phyloP scores from a whole-genome alignment of 2,329 filamentous ascomycete genomes.

The Biscogniauxia mediterranea region DNA sequence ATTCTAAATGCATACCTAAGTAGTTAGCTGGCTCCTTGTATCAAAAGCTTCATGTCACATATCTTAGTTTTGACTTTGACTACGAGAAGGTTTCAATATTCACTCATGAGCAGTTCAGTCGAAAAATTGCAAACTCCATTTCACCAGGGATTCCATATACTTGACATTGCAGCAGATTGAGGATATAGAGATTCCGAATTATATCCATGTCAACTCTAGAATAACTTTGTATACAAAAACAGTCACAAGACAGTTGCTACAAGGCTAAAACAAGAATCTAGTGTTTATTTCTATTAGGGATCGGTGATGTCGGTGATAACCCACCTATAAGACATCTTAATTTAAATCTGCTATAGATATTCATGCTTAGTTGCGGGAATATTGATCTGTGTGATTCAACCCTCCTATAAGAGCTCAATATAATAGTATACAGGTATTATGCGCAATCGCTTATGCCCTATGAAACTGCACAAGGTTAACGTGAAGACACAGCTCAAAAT shows the following conservation, averaged over 20 bases:
- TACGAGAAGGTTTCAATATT: no score
- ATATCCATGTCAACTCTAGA: not conserved
- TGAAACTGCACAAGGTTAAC: not conserved
- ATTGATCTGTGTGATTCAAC: not conserved
- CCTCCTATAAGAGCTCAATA: not conserved
- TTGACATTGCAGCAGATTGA: no score
- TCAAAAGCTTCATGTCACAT: no score
- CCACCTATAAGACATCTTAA: not conserved
- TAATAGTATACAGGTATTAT: not conserved
- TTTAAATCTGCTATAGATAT: not conserved
- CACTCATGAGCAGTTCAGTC: no score
- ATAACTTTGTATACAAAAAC: not conserved
- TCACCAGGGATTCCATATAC: not conserved
- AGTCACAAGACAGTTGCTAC: not conserved
- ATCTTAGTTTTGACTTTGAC: no score
- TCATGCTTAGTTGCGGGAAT: not conserved
- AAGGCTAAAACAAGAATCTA: not conserved
- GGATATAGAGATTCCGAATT: not conserved
- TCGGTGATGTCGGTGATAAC: not conserved
- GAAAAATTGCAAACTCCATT: not conserved
- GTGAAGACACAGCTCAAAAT: not conserved
- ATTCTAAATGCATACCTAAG: no score
- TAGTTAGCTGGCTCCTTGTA: no score
- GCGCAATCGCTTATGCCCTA: not conserved
- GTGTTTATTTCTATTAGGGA: not conserved